Evolutionary conservation across 2,329 filamentous ascomycete genomes (phyloP).

Genomic region (Colletotrichum godetiae): DNA sequence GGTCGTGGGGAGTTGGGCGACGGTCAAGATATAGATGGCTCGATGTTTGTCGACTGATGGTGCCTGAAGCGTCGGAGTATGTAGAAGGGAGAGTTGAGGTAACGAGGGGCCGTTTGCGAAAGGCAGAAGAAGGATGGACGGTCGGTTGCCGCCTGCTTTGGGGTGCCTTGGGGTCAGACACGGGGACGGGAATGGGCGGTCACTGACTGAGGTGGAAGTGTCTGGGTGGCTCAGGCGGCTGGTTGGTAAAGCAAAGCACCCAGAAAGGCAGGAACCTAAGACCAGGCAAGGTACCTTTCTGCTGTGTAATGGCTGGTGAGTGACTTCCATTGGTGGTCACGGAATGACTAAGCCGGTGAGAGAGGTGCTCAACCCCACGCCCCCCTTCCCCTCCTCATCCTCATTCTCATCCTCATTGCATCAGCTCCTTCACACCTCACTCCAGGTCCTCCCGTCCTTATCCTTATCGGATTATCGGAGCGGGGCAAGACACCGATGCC

Average conservation of each 20-base stretch:
- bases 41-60: constrained; percentile 26
- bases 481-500: constrained; percentile 31
- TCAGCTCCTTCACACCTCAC: constrained; percentile 6
- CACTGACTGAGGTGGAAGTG: constrained; percentile 25
- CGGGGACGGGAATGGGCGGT: constrained; percentile 36
- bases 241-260: constrained; percentile 17
- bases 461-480: constrained; percentile 36
- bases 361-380: constrained; percentile 2
- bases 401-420: not conserved
- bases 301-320: not conserved
- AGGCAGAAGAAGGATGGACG: constrained; percentile 30
- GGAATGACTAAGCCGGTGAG: constrained; percentile 12
- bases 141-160: constrained; percentile 35
- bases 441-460: constrained; percentile 12
- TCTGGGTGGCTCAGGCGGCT: constrained; percentile 28
- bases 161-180: constrained; percentile 30
- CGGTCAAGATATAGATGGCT: constrained; percentile 32
- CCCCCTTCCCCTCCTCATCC: not conserved
- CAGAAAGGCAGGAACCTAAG: constrained; percentile 2
- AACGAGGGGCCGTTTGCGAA: constrained; percentile 34
- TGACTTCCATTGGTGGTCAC: not conserved
- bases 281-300: not conserved
- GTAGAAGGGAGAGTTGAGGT: constrained; percentile 35
- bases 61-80: constrained; percentile 34
- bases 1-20: constrained; percentile 25